Evolutionary conservation across 2,329 filamentous ascomycete genomes (phyloP).

Genomic region (Scleromitrula shiraiana): DNA sequence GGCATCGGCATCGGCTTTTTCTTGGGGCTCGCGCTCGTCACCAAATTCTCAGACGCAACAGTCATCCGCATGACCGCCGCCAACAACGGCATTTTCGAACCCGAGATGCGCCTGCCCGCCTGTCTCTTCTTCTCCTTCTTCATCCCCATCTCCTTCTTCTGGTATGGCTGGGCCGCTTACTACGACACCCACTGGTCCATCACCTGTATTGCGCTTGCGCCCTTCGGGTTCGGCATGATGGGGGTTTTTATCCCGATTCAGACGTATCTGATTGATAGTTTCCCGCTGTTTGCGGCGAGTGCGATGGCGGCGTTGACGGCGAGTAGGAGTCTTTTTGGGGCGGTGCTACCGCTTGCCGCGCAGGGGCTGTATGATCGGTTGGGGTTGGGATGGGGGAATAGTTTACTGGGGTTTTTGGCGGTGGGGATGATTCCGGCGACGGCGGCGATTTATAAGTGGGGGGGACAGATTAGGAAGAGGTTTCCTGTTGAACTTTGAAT

Average conservation of each 20-base stretch:
- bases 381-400: constrained; percentile 40
- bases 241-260: constrained; percentile 34
- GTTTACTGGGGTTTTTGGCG: constrained; percentile 41
- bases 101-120: constrained; percentile 36
- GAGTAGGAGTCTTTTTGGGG: constrained; percentile 38
- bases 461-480: constrained; percentile 7
- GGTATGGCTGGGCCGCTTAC: constrained; percentile 40
- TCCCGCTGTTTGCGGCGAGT: constrained; percentile 32
- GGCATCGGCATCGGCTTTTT: constrained; percentile 35
- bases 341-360: constrained; percentile 43
- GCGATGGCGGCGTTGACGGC: constrained; percentile 34
- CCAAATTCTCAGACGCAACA: constrained; percentile 34
- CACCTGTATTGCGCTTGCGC: constrained; percentile 31
- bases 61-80: constrained; percentile 37
- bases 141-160: constrained; percentile 39
- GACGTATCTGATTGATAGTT: constrained; percentile 41
- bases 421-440: constrained; percentile 40
- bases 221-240: constrained; percentile 39
- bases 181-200: constrained; percentile 36
- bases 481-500: constrained; percentile 5
- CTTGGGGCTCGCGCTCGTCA: constrained; percentile 34
- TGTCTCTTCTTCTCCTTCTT: constrained; percentile 35
- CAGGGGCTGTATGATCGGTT: constrained; percentile 36
- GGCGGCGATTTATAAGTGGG: constrained; percentile 8
- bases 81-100: constrained; percentile 29